Base-by-base conservation (phyloP, 148 eudicot species). In the Heliosperma pusillum region DNA sequence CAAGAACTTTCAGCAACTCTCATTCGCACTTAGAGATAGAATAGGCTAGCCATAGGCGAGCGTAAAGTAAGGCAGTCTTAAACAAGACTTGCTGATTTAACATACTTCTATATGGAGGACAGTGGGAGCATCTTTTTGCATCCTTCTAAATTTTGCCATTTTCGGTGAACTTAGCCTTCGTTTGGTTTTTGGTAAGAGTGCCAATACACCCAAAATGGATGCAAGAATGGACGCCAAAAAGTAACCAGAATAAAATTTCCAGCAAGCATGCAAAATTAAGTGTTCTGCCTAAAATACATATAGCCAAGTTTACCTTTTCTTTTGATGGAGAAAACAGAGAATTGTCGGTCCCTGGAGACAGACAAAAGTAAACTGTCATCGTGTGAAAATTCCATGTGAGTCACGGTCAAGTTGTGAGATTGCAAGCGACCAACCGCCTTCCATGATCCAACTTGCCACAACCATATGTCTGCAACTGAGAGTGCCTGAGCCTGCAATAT, bases 381-480 rank as follows among this genome's bases (percentile, higher is more conserved):
- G 55, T 92, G 89, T 30, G 98, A 94, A 71, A 94, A 94, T 78
- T 87, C 93, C 89, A 94, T 90, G 71, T 84, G 93, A 12, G 97
- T 94, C 60, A 94, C 98, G 29, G 97, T 94, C 85, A 94, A 88
- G 87, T 83, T 89, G 80, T 92, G 98, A 71, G 98, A 90, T 78
- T 85, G 97, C 80, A 94, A 77, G 27, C 92, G 92, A 63, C 93
- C 88, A 73, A 94, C 89, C 62, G 98, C 85, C 84, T 90, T 94
- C 97, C 98, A 94, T 13, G 91, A 85, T 72, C 98, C 97, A 74
- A 94, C 96, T 85, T 90, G 87, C 97, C 98, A 94, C 60, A 94
- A 79, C 98, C 98, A 94, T 83, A 94, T 92, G 78, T 94, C 98
- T 67, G 98, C 98, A 26, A 90, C 89, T 52, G 96, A 82, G 45